Conservation (phyloP, 257 asterid species). For the Linaria vulgaris region DNA sequence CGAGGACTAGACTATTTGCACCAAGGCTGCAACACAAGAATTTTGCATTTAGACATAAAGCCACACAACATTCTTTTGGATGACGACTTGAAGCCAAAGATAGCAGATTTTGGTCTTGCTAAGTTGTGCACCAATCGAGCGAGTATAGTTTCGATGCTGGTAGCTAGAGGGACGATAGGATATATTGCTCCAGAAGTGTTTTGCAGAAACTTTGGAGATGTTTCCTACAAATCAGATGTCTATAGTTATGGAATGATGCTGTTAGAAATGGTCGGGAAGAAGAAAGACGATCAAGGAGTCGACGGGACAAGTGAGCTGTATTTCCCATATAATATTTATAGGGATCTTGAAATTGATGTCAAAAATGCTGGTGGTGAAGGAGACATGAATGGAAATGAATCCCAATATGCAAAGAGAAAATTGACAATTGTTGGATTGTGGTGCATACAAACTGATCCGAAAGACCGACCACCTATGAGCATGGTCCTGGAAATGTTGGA, state of each 20-base stretch:
- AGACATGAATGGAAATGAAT: not conserved
- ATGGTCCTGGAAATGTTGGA: too few species aligned
- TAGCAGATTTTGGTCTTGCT: too few species aligned
- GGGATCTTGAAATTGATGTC: not conserved
- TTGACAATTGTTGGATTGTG: too few species aligned
- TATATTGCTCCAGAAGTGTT: too few species aligned
- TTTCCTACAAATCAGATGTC: conserved; percentile 3
- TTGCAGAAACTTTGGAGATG: not conserved
- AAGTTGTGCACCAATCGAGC: conserved; percentile 1
- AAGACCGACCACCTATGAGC: too few species aligned
- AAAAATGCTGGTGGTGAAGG: too few species aligned
- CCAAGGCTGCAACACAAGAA: conserved; percentile 24
- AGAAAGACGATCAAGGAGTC: not conserved
- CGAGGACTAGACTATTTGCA: conserved; percentile 43
- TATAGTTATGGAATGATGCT: conserved; percentile 2
- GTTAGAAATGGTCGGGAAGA: conserved; percentile 3
- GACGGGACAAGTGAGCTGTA: not conserved
- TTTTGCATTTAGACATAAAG: too few species aligned
- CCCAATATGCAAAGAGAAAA: too few species aligned
- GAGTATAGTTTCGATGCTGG: conserved; percentile 6
- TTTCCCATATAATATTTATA: conserved; percentile 1
- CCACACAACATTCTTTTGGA: too few species aligned
- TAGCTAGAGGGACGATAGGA: not conserved
- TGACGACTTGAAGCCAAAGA: not conserved
- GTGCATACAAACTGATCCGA: too few species aligned